Conservation (phyloP, 495 filamentous ascomycete genomes). For the Endocarpon pusillum region DNA sequence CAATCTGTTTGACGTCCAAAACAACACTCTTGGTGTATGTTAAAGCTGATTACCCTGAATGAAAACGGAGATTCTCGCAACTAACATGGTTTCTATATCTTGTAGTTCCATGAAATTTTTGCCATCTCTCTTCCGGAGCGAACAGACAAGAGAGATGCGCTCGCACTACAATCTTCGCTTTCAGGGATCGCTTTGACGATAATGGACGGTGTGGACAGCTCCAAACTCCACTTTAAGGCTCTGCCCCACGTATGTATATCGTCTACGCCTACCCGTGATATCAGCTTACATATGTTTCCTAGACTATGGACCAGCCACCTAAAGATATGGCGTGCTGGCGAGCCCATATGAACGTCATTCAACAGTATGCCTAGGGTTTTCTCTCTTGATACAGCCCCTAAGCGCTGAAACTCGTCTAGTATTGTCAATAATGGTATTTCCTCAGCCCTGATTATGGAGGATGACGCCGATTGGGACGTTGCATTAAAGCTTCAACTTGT, state of each 20-base stretch:
- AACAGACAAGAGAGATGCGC: slow-evolving; percentile 44
- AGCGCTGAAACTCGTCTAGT: slow-evolving; percentile 6
- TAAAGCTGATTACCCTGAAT: too few relatives aligned
- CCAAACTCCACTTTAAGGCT: slow-evolving; percentile 21
- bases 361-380: slow-evolving; percentile 9
- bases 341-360: slow-evolving; percentile 22
- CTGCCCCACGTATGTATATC: slow-evolving; percentile 14
- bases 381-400: not conserved
- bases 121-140: slow-evolving; percentile 43
- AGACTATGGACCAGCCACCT: slow-evolving; percentile 9
- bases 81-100: too few relatives aligned
- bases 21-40: too few relatives aligned
- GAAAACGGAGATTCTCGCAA: too few relatives aligned
- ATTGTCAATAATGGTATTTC: slow-evolving; percentile 28
- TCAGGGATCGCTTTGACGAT: slow-evolving; percentile 27
- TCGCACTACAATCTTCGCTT: slow-evolving; percentile 33
- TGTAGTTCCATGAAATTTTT: slow-evolving; percentile 42
- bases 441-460: slow-evolving; percentile 37
- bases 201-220: slow-evolving; percentile 17
- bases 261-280: slow-evolving; percentile 7
- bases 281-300: slow-evolving; percentile 18
- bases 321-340: slow-evolving; percentile 13
- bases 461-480: slow-evolving; percentile 42
- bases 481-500: slow-evolving; percentile 30
- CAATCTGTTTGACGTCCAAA: too few relatives aligned